Base-by-base conservation (phyloP, 1,284 basidiomycete genomes). In the Trametes polyzona region DNA sequence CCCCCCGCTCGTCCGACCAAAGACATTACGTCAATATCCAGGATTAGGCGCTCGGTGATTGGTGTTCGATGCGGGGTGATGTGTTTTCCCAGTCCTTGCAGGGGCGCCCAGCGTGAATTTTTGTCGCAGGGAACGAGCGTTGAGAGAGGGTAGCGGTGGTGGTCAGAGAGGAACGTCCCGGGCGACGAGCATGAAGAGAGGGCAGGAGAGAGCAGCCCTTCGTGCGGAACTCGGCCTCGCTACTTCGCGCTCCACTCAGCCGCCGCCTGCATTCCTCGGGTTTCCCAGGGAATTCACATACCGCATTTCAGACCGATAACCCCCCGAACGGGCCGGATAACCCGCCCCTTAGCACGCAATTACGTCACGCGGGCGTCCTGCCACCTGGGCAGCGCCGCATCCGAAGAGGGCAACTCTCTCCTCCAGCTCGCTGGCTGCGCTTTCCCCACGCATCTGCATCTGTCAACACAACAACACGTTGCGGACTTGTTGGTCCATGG, bases 11-110 rank as follows among this genome's bases (percentile, higher is more conserved):
- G 42, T 30, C 36, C 32, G 41, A 40, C 39, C 14, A 50, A 32
- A 36, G 33, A 21, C 60, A 62, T 62, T 62, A 58, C 60, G 60
- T 61, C 59, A 61, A 33, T 32, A 27, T 51, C 32, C 17, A 7
- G 49, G 14, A 36, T 40, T 44, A 51, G 36, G 44, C 35, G 53
- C 53, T 48, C 30, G 32, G 17, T 32, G 26, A 30, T 16, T 29
- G 32, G 36, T 17, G 41, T n/a, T 42, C 33, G 16, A 26, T 27
- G 12, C 3, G 30, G 27, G 23, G 21, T 42, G 19, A 21, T 19
- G 24, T 19, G 30, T 33, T 19, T 29, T 14, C 26, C 16, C 7
- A 24, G 29, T 23, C 4, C 11, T 24, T 16, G 11, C 29, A 12
- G 19, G 26, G n/a, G 12, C 27, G 47, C 26, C 21, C 17, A 7